These are phyloP conservation scores for Oidium heveae DNA, from an alignment of 2,329 filamentous ascomycete genomes.

Conservation along the genomic window DNA sequence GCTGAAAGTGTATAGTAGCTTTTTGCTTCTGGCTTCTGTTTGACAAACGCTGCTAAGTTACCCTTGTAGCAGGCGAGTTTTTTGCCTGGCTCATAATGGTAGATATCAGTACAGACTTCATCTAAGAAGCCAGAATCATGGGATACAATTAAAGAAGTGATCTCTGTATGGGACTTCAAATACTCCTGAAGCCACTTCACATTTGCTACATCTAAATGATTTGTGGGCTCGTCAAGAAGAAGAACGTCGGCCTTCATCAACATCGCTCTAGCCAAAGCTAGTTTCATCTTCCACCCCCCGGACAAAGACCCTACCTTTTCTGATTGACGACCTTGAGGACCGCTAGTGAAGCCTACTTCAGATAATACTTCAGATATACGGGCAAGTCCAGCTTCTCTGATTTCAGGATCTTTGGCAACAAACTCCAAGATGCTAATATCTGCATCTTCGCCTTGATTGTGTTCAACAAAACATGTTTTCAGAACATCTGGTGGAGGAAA, in stretches of 20 bases:
- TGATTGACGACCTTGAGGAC: constrained; percentile 67
- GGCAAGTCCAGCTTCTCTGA: constrained; percentile 52
- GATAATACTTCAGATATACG: constrained; percentile 63
- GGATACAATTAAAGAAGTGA: constrained; percentile 90
- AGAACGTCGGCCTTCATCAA: constrained; percentile 90
- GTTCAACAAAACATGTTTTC: constrained; percentile 92
- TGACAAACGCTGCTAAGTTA: constrained; percentile 63
- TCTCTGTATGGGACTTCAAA: constrained; percentile 82
- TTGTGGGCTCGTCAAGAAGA: constrained; percentile 92
- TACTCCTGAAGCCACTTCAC: constrained; percentile 93
- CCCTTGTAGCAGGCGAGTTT: constrained; percentile 74
- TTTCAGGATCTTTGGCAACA: constrained; percentile 66
- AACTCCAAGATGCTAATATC: constrained; percentile 91
- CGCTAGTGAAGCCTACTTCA: constrained; percentile 83
- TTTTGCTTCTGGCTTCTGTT: constrained; percentile 78
- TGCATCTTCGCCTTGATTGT: constrained; percentile 95
- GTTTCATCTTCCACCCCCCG: constrained; percentile 99
- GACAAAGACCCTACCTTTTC: constrained; percentile 85
- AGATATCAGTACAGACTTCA: constrained; percentile 93
- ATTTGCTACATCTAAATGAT: constrained; percentile 90
- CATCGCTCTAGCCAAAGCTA: constrained; percentile 89
- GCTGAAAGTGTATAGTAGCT: constrained; percentile 92
- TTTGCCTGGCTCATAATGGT: constrained; percentile 91
- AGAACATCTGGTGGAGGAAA: constrained; percentile 84
- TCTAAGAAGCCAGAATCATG: constrained; percentile 97